Conservation (phyloP, 2,329 filamentous ascomycete species). For the Paecilomyces variotii region DNA sequence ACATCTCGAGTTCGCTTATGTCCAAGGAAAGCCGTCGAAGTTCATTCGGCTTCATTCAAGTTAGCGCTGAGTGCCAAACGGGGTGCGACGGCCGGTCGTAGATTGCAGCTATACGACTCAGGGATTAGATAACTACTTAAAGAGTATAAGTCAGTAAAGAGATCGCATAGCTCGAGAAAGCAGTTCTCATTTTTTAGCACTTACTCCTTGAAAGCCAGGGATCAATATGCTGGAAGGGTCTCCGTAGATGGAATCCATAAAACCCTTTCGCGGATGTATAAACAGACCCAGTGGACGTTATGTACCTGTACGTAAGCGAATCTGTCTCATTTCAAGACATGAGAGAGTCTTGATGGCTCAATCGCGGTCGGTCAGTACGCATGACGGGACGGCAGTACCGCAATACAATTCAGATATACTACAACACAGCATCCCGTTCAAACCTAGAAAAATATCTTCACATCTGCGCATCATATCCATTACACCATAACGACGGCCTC, state of each 20-base stretch:
- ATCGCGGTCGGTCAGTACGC: not conserved
- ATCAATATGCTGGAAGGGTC: not conserved
- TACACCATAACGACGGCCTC: not conserved
- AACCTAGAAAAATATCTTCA: not conserved
- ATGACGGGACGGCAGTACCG: not conserved
- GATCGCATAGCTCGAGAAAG: not conserved
- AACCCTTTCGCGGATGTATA: not conserved
- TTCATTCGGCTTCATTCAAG: not conserved
- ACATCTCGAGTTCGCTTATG: not conserved
- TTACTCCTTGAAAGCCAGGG: not conserved
- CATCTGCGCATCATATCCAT: not conserved
- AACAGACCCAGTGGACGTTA: not conserved
- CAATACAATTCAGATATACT: not conserved
- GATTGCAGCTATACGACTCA: not conserved
- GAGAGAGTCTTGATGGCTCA: not conserved
- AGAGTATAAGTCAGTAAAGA: not conserved
- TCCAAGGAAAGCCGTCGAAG: not conserved
- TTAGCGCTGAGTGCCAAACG: not conserved
- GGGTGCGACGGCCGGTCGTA: not conserved
- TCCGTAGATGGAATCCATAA: not conserved
- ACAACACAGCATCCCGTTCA: not conserved
- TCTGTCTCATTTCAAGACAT: not conserved
- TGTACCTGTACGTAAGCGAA: not conserved
- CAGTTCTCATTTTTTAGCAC: not conserved
- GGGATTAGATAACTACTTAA: not conserved